These are phyloP conservation scores for Rhodotorula sp. DNA, from an alignment of 1,284 basidiomycete genomes.

Conservation along the genomic window DNA sequence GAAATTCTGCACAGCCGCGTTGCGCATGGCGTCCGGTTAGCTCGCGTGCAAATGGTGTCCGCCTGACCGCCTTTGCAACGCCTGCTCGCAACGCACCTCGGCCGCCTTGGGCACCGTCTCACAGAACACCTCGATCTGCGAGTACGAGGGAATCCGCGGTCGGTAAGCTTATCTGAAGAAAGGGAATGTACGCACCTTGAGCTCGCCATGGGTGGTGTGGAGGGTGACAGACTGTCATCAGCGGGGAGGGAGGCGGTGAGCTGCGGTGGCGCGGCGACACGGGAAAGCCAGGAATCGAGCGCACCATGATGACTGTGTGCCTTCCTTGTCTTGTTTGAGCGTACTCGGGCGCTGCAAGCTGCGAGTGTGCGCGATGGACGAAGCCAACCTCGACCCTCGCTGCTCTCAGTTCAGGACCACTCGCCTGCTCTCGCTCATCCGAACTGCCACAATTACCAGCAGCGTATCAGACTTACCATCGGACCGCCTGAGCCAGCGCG, in stretches of 20 bases:
- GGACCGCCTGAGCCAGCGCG: too few relatives aligned
- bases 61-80: too few relatives aligned
- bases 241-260: background rate
- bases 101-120: conserved; percentile 91
- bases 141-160: conserved; percentile 5
- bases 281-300: background rate
- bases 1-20: conserved; percentile 96
- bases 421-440: too few relatives aligned
- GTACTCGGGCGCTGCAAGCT: background rate
- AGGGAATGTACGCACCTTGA: conserved; percentile 69
- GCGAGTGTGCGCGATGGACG: background rate
- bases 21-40: too few relatives aligned
- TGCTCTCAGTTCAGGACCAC: background rate
- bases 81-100: conserved; percentile 65
- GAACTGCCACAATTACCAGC: too few relatives aligned
- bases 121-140: conserved; percentile 92
- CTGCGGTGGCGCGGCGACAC: background rate
- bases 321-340: background rate
- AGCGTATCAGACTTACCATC: background rate
- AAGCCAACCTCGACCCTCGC: background rate
- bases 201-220: conserved; percentile 88
- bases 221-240: conserved; percentile 83
- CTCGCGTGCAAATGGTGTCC: too few relatives aligned
- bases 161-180: background rate
- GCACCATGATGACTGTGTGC: background rate